Conservation (phyloP, 371 early-diverging fungal genomes). For the Apophysomyces elegans region DNA sequence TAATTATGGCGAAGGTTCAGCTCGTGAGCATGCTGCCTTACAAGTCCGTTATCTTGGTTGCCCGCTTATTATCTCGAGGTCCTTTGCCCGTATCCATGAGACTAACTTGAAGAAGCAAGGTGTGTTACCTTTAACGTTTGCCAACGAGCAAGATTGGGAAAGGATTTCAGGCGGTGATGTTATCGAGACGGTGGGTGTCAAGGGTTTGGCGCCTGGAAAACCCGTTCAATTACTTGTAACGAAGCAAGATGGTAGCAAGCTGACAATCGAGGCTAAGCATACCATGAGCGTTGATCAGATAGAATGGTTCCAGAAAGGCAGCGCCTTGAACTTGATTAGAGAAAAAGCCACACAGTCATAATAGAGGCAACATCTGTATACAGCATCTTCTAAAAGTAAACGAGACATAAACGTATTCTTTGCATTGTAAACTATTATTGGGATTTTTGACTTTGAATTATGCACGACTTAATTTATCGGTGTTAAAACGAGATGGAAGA, state of each 20-base stretch:
- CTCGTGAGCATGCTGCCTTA: constrained; percentile 97
- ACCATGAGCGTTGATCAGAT: constrained; percentile 94
- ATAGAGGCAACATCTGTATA: background rate
- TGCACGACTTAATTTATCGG: too few species aligned
- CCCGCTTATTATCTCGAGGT: constrained; percentile 84
- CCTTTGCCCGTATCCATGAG: constrained; percentile 98
- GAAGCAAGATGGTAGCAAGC: constrained; percentile 60
- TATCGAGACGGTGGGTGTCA: constrained; percentile 81
- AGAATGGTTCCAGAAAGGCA: constrained; percentile 93
- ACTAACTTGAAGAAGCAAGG: constrained; percentile 99
- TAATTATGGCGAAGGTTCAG: constrained; percentile 98
- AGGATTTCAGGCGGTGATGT: constrained; percentile 78
- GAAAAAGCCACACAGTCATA: constrained; percentile 28
- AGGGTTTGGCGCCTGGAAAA: constrained; percentile 63
- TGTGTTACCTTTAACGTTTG: constrained; percentile 92
- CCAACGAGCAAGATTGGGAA: constrained; percentile 82
- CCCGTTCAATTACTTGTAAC: constrained; percentile 58
- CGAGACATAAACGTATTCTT: too few species aligned
- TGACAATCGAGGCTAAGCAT: constrained; percentile 73
- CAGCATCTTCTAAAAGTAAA: too few species aligned
- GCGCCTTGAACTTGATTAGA: constrained; percentile 81
- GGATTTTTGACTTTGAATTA: too few species aligned
- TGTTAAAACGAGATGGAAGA: too few species aligned
- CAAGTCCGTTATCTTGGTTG: constrained; percentile 94
- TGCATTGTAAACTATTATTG: too few species aligned